A percentile compares a stretch with the other conserved stretches of the same genome.
Evolutionary conservation across 495 filamentous ascomycete genomes (phyloP).

Genomic region (Trichoderma erinaceum): DNA sequence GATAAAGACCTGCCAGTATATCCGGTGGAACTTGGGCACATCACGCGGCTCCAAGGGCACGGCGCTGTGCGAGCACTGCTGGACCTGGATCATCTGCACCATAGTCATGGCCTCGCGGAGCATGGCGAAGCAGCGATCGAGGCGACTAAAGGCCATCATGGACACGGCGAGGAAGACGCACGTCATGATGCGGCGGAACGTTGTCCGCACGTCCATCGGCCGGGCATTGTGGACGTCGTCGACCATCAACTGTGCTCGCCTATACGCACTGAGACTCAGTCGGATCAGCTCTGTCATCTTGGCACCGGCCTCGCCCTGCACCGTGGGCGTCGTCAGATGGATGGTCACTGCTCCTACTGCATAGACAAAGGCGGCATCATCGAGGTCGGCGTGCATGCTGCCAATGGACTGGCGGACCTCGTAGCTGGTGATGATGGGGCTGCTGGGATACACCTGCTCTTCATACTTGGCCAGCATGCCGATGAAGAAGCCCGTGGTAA

Average conservation of each 20-base stretch:
- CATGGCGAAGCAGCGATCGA: conserved; percentile 14
- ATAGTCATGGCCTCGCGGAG: conserved; percentile 17
- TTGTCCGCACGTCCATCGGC: conserved; percentile 13
- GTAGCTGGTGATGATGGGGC: conserved; percentile 15
- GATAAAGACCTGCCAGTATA: conserved; percentile 19
- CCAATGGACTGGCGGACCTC: conserved; percentile 13
- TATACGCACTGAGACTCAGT: conserved; percentile 2
- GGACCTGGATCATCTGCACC: conserved; percentile 14
- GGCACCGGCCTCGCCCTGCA: neutral
- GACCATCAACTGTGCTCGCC: neutral
- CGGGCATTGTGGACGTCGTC: neutral
- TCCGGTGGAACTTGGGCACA: conserved; percentile 5
- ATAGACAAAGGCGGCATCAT: conserved; percentile 15
- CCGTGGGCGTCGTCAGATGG: conserved; percentile 13
- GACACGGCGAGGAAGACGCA: conserved; percentile 16
- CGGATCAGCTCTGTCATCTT: conserved; percentile 6
- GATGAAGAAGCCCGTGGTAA: conserved; percentile 15
- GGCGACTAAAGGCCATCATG: conserved; percentile 16
- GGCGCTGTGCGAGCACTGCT: neutral
- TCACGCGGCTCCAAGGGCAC: conserved; percentile 14
- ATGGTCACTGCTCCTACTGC: conserved; percentile 10
- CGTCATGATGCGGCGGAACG: conserved; percentile 15
- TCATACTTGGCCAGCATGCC: conserved; percentile 16
- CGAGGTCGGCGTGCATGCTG: conserved; percentile 4
- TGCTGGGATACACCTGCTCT: conserved; percentile 13